A percentile compares a stretch with the other conserved stretches of the same genome.
phyloP scores from a whole-genome alignment of 1,284 basidiomycete species.

The Papiliotrema laurentii region DNA sequence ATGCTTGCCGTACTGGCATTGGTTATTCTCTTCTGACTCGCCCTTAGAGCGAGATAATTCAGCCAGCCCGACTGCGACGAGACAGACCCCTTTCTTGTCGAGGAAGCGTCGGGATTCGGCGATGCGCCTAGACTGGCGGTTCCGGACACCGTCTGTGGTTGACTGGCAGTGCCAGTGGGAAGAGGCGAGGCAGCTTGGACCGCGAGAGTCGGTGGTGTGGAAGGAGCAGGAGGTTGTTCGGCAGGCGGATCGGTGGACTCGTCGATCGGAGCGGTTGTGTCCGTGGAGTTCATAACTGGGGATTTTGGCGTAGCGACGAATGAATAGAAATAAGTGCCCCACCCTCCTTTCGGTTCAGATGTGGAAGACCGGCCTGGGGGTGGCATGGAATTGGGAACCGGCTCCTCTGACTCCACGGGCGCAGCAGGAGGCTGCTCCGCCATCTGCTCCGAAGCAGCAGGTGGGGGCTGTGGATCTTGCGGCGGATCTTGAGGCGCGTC shows the following conservation, averaged over 20 bases:
- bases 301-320: slow-evolving; percentile 17
- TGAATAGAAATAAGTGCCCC: slow-evolving; percentile 31
- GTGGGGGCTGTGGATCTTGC: too few species aligned
- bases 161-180: background rate
- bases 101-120: background rate
- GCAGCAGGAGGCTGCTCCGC: too few species aligned
- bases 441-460: too few species aligned
- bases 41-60: slow-evolving; percentile 38
- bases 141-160: background rate
- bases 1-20: slow-evolving; percentile 12
- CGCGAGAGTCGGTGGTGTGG: background rate
- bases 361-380: too few species aligned
- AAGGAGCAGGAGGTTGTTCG: slow-evolving; percentile 15
- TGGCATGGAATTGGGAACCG: too few species aligned
- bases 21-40: slow-evolving; percentile 36
- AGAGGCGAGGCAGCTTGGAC: background rate
- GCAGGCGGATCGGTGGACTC: slow-evolving; percentile 8
- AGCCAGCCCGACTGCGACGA: slow-evolving; percentile 30
- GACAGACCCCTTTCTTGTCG: slow-evolving; percentile 3
- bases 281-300: background rate
- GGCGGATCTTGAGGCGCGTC: too few species aligned
- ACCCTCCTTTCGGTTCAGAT: slow-evolving; percentile 10
- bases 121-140: background rate
- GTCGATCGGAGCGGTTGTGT: background rate
- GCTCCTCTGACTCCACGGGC: too few species aligned